phyloP scores from a whole-genome alignment of 169 alveolate genomes.

The Plasmodium blacklocki region DNA sequence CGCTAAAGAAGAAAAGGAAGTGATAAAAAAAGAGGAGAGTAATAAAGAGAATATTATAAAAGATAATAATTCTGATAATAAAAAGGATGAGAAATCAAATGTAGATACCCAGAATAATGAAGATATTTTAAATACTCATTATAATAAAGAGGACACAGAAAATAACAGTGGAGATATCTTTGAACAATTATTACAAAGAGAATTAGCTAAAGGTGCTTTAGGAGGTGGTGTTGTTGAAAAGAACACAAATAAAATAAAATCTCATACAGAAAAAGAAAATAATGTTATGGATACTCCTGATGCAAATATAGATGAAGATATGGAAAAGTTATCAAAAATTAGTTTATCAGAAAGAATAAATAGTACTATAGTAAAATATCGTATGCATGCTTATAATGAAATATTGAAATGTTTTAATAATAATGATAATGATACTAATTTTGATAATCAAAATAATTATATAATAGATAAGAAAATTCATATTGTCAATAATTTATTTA shows the following conservation, averaged over 20 bases:
- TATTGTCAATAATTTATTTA: constrained; percentile 15
- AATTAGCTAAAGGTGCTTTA: constrained; percentile 70
- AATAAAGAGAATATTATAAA: neutral
- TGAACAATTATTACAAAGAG: constrained; percentile 71
- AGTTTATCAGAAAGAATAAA: constrained; percentile 28
- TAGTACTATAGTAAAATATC: constrained; percentile 18
- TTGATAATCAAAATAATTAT: no score
- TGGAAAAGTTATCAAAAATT: constrained; percentile 19
- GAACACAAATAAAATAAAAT: constrained; percentile 27
- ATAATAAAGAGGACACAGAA: constrained; percentile 27
- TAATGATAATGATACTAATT: neutral
- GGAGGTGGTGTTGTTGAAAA: constrained; percentile 76
- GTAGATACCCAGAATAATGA: constrained; percentile 1
- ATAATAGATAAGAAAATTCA: constrained; percentile 22
- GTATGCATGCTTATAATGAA: constrained; percentile 66
- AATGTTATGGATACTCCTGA: neutral
- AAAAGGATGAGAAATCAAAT: neutral
- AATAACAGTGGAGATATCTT: constrained; percentile 56
- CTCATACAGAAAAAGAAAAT: neutral
- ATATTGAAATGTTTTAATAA: constrained; percentile 17
- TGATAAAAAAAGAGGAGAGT: neutral
- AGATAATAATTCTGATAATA: neutral
- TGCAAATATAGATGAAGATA: constrained; percentile 10
- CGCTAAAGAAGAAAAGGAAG: constrained; percentile 21
- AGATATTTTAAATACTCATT: constrained; percentile 30